Evolutionary conservation across 1,139 yeast species (phyloP), one percentile per base, ranked within the genome.

Genomic region (Zygosaccharomyces pseudobailii): DNA sequence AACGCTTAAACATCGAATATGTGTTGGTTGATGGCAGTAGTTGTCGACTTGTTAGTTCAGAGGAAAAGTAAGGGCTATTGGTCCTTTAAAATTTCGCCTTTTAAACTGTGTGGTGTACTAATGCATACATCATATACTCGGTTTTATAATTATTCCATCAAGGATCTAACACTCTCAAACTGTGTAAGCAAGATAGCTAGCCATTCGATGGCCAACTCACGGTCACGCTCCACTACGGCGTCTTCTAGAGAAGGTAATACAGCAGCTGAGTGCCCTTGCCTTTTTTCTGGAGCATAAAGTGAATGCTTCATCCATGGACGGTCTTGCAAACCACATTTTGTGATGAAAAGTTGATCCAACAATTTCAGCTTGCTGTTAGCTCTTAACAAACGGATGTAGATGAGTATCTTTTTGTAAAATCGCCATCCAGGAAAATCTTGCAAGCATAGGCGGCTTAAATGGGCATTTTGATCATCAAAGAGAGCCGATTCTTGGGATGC

Each of bases 351-450:
- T 31, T 70, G 61, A 49, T 83, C 87, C 36, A 83, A 56, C 31
- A 73, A 73, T 30, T 76, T 71, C 31, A 83, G 66, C 55, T 76
- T 79, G 45, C 71, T 71, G 56, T 83, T 83, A 8, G 79, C 69
- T 22, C 76, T 65, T 51, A 81, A 78, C 52, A 83, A 72, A 49
- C 76, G 76, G 13, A 84, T 76, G 51, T 80, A 82, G 10, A 81
- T 71, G 43, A 70, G 74, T 31, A 85, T 58, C 60, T 86, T 86
- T 52, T 73, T 75, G 56, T 72, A 74, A 48, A 75, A 69, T 54
- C 72, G 71, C 68, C 82, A 85, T 87, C 92, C 83, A 0, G 95
- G 87, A 55, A 77, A 82, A 57, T 84, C 95, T 40, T 73, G 69
- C 1, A 71, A 66, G 43, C 83, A 74, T 23, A 74, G 71, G 1